Evolutionary conservation across 2,329 filamentous ascomycete species (phyloP).

Genomic region (Aspergillus bombycis): DNA sequence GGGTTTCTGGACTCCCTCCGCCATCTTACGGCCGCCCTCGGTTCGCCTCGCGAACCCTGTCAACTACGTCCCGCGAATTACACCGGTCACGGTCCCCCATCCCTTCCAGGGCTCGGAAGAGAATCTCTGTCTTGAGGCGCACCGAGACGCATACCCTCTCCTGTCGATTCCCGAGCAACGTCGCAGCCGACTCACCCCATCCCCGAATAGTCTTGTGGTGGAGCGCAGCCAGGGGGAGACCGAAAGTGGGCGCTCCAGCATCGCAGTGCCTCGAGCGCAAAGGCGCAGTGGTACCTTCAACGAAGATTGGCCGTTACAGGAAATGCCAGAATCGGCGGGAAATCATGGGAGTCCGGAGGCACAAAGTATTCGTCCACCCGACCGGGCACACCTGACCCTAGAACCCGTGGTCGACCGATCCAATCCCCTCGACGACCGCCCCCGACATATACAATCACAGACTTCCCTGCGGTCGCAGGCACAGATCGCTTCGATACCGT

Average conservation of each 20-base stretch:
- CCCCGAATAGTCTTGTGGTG: conserved; percentile 50
- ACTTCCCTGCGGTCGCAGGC: conserved; percentile 46
- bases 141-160: conserved; percentile 58
- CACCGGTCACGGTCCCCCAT: conserved; percentile 49
- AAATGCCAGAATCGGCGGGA: conserved; percentile 31
- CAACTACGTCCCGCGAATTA: conserved; percentile 61
- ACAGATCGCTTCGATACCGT: conserved; percentile 43
- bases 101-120: conserved; percentile 36
- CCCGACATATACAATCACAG: conserved; percentile 45
- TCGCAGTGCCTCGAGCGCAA: conserved; percentile 53
- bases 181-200: conserved; percentile 55
- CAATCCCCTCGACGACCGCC: conserved; percentile 27
- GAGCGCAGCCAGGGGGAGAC: conserved; percentile 51
- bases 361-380: conserved; percentile 33
- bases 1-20: conserved; percentile 20
- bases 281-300: conserved; percentile 38
- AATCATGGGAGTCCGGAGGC: conserved; percentile 30
- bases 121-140: conserved; percentile 35
- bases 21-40: conserved; percentile 42
- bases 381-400: conserved; percentile 33
- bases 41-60: conserved; percentile 64
- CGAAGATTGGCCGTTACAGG: conserved; percentile 24
- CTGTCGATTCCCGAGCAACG: conserved; percentile 61
- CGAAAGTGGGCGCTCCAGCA: conserved; percentile 56
- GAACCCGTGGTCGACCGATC: conserved; percentile 21